Percentiles rank a stretch among this genome's conserved stretches.
Evolutionary conservation across 495 filamentous ascomycete species (phyloP).

Genomic region (Evernia prunastri): DNA sequence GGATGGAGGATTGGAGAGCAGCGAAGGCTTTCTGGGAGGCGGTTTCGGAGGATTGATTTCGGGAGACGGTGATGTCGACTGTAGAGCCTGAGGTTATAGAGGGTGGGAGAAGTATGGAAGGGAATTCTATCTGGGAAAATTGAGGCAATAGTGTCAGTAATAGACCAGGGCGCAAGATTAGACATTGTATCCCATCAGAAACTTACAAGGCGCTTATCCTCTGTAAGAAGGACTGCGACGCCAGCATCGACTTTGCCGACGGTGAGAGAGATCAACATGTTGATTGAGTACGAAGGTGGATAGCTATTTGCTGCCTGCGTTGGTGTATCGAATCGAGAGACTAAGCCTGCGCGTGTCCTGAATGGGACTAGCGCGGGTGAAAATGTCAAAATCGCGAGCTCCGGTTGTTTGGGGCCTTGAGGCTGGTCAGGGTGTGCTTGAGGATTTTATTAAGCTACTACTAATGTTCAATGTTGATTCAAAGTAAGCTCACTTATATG

Average conservation of each 20-base stretch:
- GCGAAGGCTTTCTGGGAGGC: slow-evolving; percentile 67
- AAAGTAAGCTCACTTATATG: too few relatives aligned
- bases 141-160: slow-evolving; percentile 3
- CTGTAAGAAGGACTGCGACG: slow-evolving; percentile 91
- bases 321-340: neutral
- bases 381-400: neutral
- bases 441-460: too few relatives aligned
- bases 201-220: slow-evolving; percentile 91
- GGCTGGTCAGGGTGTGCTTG: neutral
- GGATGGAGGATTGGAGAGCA: slow-evolving; percentile 80
- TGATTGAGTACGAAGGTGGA: slow-evolving; percentile 19
- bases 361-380: neutral
- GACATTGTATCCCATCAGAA: neutral
- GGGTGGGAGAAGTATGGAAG: slow-evolving; percentile 89
- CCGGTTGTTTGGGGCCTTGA: neutral
- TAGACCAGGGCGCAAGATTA: neutral
- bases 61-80: slow-evolving; percentile 93
- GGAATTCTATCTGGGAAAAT: slow-evolving; percentile 87
- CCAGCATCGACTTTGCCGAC: slow-evolving; percentile 99
- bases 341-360: neutral
- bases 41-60: slow-evolving; percentile 73
- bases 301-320: slow-evolving; percentile 7
- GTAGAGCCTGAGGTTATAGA: slow-evolving; percentile 93
- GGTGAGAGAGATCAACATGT: slow-evolving; percentile 93
- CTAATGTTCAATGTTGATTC: neutral